These are phyloP conservation scores for Cladorrhinum sp. DNA, from an alignment of 2,329 filamentous ascomycete species.

Conservation along the genomic window DNA sequence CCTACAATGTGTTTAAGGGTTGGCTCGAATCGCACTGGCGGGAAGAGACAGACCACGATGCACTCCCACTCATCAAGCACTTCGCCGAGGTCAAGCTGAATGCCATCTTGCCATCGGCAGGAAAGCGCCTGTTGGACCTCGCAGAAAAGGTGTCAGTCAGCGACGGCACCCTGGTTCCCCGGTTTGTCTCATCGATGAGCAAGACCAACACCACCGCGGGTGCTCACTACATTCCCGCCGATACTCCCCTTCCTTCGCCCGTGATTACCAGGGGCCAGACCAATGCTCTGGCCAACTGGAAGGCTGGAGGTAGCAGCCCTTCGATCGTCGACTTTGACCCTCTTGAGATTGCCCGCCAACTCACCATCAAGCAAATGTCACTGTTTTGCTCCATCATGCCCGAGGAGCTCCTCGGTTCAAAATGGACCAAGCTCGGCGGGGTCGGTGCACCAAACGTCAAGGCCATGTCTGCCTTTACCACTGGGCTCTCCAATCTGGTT, in stretches of 20 bases:
- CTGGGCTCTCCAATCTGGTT: constrained; percentile 87
- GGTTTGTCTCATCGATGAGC: constrained; percentile 79
- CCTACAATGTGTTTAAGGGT: constrained; percentile 95
- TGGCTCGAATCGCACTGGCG: constrained; percentile 98
- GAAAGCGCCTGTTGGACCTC: constrained; percentile 75
- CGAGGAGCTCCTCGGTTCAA: constrained; percentile 84
- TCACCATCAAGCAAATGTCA: constrained; percentile 87
- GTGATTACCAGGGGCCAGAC: constrained; percentile 74
- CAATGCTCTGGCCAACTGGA: constrained; percentile 69
- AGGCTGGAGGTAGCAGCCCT: constrained; percentile 64
- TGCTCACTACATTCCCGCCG: constrained; percentile 65
- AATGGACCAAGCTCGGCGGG: constrained; percentile 88
- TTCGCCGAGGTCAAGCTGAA: constrained; percentile 76
- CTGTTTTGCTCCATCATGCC: constrained; percentile 91
- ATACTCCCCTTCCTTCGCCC: constrained; percentile 67
- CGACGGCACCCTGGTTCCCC: constrained; percentile 73
- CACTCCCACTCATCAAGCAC: constrained; percentile 69
- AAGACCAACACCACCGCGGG: constrained; percentile 74
- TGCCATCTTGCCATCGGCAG: constrained; percentile 68
- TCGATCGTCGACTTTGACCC: constrained; percentile 88
- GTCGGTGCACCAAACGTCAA: constrained; percentile 83
- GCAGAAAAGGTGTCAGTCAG: constrained; percentile 71
- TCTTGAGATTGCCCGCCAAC: constrained; percentile 83
- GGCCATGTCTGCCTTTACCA: constrained; percentile 89
- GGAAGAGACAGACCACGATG: constrained; percentile 72